Percentiles rank a stretch among this genome's conserved stretches.
Evolutionary conservation across 1,139 yeast genomes (phyloP).

Genomic region (Arxiozyma heterogenica): DNA sequence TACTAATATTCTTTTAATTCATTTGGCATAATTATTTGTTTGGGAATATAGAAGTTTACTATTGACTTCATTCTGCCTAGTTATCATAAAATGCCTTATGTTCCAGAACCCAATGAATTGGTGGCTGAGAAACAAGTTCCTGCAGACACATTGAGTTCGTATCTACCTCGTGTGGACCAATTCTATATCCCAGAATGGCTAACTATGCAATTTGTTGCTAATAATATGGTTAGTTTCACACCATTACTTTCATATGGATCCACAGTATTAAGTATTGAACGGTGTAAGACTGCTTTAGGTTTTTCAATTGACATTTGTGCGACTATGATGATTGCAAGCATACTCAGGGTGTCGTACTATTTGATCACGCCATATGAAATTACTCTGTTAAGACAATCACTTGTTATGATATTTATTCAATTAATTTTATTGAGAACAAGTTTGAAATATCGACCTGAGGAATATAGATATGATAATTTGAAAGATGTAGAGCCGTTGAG

Average conservation of each 20-base stretch:
- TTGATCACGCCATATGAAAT: constrained; percentile 71
- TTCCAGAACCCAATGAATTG: not conserved
- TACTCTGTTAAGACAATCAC: constrained; percentile 63
- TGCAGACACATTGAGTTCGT: constrained; percentile 20
- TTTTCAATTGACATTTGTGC: constrained; percentile 85
- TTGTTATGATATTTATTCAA: constrained; percentile 73
- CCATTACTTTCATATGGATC: constrained; percentile 83
- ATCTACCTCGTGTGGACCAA: constrained; percentile 33
- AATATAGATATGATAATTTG: constrained; percentile 30
- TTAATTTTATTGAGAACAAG: constrained; percentile 52
- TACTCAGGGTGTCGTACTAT: constrained; percentile 66
- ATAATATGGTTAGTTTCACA: constrained; percentile 51
- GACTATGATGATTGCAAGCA: constrained; percentile 75
- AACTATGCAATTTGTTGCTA: constrained; percentile 34
- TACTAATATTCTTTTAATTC: not conserved
- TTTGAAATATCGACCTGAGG: constrained; percentile 45
- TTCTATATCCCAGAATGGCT: constrained; percentile 39
- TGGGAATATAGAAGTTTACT: not conserved
- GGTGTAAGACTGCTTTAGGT: constrained; percentile 59
- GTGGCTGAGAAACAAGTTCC: constrained; percentile 1
- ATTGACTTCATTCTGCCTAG: not conserved
- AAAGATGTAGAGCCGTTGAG: constrained; percentile 23
- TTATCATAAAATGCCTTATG: constrained; percentile 1
- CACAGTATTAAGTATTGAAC: constrained; percentile 60
- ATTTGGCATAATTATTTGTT: not conserved